A percentile compares a stretch with the other conserved stretches of the same genome.
phyloP scores from a whole-genome alignment of 331 rosid species.

The Phaseolus coccineus region DNA sequence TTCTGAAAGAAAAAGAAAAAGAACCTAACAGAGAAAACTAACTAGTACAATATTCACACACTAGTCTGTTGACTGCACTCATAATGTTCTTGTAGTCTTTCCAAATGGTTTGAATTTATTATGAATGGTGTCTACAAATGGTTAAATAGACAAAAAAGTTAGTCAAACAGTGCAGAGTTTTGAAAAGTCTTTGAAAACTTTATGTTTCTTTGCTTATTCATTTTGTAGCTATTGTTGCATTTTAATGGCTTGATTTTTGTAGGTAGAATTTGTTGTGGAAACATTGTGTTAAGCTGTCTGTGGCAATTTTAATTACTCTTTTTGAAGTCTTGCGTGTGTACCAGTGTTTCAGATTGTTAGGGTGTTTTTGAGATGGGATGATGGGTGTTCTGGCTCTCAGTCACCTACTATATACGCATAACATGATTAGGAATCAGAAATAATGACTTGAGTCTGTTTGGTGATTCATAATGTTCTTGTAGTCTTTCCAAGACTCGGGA shows the following conservation, averaged over 20 bases:
- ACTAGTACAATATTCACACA: too few relatives aligned
- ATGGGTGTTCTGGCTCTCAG: slow-evolving; percentile 3
- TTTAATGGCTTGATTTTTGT: not conserved
- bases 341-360: not conserved
- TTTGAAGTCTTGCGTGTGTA: slow-evolving; percentile 8
- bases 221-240: not conserved
- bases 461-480: not conserved
- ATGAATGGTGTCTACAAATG: too few relatives aligned
- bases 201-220: not conserved
- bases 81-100: too few relatives aligned
- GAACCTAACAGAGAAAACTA: too few relatives aligned
- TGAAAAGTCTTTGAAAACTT: not conserved
- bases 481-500: too few relatives aligned
- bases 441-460: slow-evolving; percentile 3
- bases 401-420: not conserved
- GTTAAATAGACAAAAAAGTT: too few relatives aligned
- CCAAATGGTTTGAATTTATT: too few relatives aligned
- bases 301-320: slow-evolving; percentile 1
- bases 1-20: too few relatives aligned
- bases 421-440: not conserved
- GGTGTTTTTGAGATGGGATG: slow-evolving; percentile 15
- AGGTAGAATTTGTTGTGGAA: not conserved
- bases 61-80: too few relatives aligned
- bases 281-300: not conserved
- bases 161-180: too few relatives aligned